Base-by-base conservation (phyloP, 768 basidiomycete species). In the Nidularia pulvinata region DNA sequence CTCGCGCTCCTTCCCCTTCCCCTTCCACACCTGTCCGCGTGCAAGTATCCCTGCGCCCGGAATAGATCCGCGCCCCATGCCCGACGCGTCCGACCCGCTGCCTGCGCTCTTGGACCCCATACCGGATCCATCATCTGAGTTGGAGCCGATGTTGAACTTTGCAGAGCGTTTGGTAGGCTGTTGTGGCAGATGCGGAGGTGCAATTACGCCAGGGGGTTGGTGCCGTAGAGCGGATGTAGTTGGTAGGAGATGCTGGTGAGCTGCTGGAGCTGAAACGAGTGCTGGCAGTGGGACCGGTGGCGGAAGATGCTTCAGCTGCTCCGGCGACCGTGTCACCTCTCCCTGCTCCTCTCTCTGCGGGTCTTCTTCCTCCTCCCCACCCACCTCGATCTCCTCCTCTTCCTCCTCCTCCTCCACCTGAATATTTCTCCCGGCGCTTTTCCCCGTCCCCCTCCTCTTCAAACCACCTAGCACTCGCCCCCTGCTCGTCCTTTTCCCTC, bases 111-210 rank as follows among this genome's bases (percentile, higher is more conserved):
- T 71, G 49, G 64, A 66, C n/a, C 66, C 69, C 14, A 58, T 19
- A 2, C 61, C 66, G 54, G 66, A 67, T 32, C 80, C 81, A 46
- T 78, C 79, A 50, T 84, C 83, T 36, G 83, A 84, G 54, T 76
- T 72, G 13, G 84, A 85, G 2, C 84, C 85, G 52, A 87, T 78
- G 58, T 83, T 82, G 55, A 87, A 85, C 60, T 71, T 71, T 9
- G 59, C 49, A 1, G 54, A 59, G 1, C 60, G 60, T 46, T 61
- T 60, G 45, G 48, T 30, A 51, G 25, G 25, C 25, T 25, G 25
- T 25, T 25, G 25, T 25, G 25, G 25, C 25, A 4, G 25, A 4
- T 25, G 25, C 25, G 25, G 25, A 25, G 25, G 25, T 25, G 25
- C 25, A 25, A 25, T 25, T 25, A 4, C 25, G 4, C 25, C 25